Conservation (phyloP, 331 rosid genomes). For the Quercus phellos region DNA sequence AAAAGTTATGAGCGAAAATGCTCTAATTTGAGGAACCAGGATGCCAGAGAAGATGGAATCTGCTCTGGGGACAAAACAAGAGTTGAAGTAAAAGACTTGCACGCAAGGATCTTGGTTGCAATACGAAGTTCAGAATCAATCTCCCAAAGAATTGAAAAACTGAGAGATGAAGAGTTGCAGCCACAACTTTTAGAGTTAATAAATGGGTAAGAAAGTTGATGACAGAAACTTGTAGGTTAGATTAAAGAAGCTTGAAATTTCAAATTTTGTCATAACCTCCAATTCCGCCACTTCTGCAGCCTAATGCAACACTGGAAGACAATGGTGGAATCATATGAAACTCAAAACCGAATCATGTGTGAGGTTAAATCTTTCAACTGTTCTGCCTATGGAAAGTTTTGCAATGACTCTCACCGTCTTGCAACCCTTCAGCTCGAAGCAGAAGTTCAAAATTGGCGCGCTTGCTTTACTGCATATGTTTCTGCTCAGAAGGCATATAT, state of each 20-base stretch:
- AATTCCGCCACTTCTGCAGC: slow-evolving; percentile 7
- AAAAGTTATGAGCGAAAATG: slow-evolving; percentile 22
- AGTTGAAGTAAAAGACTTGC: slow-evolving; percentile 15
- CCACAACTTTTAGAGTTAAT: slow-evolving; percentile 27
- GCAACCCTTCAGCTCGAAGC: slow-evolving; percentile 30
- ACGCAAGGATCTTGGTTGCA: slow-evolving; percentile 21
- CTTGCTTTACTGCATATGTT: slow-evolving; percentile 26
- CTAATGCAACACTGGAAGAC: slow-evolving; percentile 23
- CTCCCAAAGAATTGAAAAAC: slow-evolving; percentile 16
- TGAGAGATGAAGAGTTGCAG: slow-evolving; percentile 28
- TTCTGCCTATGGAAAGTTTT: slow-evolving; percentile 20
- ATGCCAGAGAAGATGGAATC: slow-evolving; percentile 11
- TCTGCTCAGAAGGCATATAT: slow-evolving; percentile 22
- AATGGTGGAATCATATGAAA: slow-evolving; percentile 25
- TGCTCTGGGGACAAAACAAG: slow-evolving; percentile 8
- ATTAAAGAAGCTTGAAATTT: not conserved
- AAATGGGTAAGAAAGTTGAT: slow-evolving; percentile 20
- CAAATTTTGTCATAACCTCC: not conserved
- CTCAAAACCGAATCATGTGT: slow-evolving; percentile 26
- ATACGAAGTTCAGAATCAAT: slow-evolving; percentile 20
- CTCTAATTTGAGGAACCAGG: slow-evolving; percentile 17
- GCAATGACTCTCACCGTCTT: slow-evolving; percentile 28
- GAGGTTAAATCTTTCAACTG: slow-evolving; percentile 21
- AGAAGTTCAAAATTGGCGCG: slow-evolving; percentile 27
- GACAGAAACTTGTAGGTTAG: not conserved